Conservation (phyloP, 352 stramenopile species). For the Globisporangium orthogonon region DNA sequence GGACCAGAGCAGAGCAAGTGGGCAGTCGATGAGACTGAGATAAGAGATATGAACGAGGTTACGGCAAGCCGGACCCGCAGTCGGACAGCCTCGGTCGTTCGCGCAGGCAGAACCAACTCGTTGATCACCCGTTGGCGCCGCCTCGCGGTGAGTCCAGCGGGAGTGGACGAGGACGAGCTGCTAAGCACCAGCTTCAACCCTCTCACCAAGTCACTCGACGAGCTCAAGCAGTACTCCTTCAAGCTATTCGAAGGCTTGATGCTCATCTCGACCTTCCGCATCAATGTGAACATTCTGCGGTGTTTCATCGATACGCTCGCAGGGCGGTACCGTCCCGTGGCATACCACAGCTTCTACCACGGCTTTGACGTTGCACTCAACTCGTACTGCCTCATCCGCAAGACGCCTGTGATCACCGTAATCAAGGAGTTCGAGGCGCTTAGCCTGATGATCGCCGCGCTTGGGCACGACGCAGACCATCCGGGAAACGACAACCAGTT, state of each 20-base stretch:
- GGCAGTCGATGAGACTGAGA: constrained; percentile 1
- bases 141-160: constrained; percentile 34
- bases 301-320: constrained; percentile 52
- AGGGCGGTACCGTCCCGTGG: constrained; percentile 54
- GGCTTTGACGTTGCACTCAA: constrained; percentile 72
- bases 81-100: constrained; percentile 34
- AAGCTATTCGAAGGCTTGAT: constrained; percentile 57
- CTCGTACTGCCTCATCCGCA: constrained; percentile 55
- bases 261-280: constrained; percentile 64
- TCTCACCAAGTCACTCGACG: constrained; percentile 42
- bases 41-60: constrained; percentile 12
- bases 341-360: constrained; percentile 87
- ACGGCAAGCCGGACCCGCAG: constrained; percentile 19
- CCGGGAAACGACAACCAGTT: constrained; percentile 89
- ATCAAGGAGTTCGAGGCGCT: constrained; percentile 76
- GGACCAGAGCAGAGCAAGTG: constrained; percentile 5
- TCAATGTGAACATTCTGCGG: constrained; percentile 33
- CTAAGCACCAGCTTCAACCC: constrained; percentile 49
- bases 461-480: constrained; percentile 86
- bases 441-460: constrained; percentile 69
- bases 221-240: constrained; percentile 55
- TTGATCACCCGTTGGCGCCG: constrained; percentile 58
- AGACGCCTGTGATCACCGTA: constrained; percentile 39
- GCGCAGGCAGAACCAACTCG: constrained; percentile 34
- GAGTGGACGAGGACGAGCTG: constrained; percentile 32